Evolutionary conservation across 176 grass and related monocot species (phyloP), one percentile per base, ranked within the genome.

Genomic region (Musa troglodytarum): DNA sequence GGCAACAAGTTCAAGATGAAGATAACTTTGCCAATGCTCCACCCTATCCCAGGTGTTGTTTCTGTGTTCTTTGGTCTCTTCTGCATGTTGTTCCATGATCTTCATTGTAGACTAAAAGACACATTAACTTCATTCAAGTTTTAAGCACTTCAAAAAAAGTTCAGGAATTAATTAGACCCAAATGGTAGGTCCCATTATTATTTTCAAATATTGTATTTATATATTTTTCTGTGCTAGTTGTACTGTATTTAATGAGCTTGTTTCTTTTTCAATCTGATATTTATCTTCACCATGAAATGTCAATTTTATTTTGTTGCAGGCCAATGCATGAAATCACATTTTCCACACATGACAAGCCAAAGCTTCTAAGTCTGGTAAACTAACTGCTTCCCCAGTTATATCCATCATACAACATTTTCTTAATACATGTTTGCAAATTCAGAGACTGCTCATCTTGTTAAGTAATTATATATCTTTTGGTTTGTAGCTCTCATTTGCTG

Each of bases 11-110:
- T 24, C 84, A 92, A 76, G 87, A 83, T 76, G 73, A 73, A 69
- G 88, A 94, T 82, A 82, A 65, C 65, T 78, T 81, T 21, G 84
- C 82, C 76, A 85, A 89, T 78, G 76, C 88, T 80, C 77, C 78
- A 77, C 78, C 81, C 24, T 63, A 74, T 2, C 82, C 86, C 88
- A 92, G 85, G 95, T 89, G 75, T 57, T n/a, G 14, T 52, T 80
- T 73, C 0, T 64, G 4, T 43, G 4, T 43, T 43, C 34, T 73
- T 22, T 55, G 76, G 20, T 23, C 56, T 82, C 69, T 77, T 4
- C 12, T 24, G 14, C 29, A 56, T 54, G 53, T 43, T 28, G 5
- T 29, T 19, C 57, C 13, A 25, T 74, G 72, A 56, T 34, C 9
- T 43, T 74, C 16, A 10, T 9, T 21, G 2, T 21, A 70, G 34